These are phyloP conservation scores for Rhypophila decipiens DNA, from an alignment of 495 filamentous ascomycete species.

Conservation along the genomic window DNA sequence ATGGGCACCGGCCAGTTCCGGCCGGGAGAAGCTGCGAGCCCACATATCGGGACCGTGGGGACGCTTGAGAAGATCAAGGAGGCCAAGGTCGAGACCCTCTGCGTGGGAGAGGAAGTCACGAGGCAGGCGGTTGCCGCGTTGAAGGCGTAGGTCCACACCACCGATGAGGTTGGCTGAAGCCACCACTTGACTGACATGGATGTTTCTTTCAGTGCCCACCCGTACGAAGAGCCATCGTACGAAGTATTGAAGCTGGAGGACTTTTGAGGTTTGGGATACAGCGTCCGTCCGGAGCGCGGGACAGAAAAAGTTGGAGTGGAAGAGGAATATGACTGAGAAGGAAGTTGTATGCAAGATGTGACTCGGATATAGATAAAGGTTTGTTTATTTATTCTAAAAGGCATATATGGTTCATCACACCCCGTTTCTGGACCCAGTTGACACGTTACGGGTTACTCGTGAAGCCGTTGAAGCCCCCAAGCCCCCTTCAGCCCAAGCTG, in stretches of 20 bases:
- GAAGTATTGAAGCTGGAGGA: conserved; percentile 68
- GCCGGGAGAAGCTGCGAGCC: conserved; percentile 45
- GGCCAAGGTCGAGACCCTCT: conserved; percentile 48
- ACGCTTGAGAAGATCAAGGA: conserved; percentile 46
- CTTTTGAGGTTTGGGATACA: too few relatives aligned
- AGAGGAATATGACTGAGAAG: too few relatives aligned
- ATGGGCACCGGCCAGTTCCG: conserved; percentile 53
- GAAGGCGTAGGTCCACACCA: conserved; percentile 45
- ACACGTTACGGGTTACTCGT: too few relatives aligned
- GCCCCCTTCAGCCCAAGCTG: too few relatives aligned
- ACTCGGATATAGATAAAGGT: too few relatives aligned
- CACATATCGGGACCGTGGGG: conserved; percentile 49
- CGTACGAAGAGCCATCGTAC: conserved; percentile 73
- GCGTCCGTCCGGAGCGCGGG: too few relatives aligned
- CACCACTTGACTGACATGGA: not conserved
- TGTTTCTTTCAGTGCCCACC: conserved; percentile 51
- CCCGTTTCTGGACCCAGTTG: too few relatives aligned
- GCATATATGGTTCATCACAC: too few relatives aligned
- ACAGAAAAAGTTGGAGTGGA: too few relatives aligned
- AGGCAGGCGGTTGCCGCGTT: conserved; percentile 48
- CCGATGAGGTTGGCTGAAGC: not conserved
- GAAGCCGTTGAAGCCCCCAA: too few relatives aligned
- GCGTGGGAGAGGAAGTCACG: conserved; percentile 37
- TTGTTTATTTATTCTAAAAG: too few relatives aligned
- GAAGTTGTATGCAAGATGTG: too few relatives aligned